phyloP scores from a whole-genome alignment of 2,329 filamentous ascomycete genomes.

The Scedosporium aurantiacum region DNA sequence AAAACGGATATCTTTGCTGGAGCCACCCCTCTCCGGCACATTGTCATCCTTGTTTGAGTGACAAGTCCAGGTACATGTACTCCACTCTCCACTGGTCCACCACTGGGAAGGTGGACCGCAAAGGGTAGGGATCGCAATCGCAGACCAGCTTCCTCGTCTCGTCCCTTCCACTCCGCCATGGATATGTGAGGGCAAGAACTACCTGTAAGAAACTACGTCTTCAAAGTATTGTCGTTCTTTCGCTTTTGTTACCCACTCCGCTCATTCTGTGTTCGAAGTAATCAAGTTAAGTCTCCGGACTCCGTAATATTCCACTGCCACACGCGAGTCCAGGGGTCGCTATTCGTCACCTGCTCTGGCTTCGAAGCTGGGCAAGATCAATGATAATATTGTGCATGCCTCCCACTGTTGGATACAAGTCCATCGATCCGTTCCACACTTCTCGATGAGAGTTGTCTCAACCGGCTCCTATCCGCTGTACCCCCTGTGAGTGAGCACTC shows the following conservation, averaged over 20 bases:
- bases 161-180: not conserved
- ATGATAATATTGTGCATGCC: constrained; percentile 2
- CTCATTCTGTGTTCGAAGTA: not conserved
- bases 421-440: not conserved
- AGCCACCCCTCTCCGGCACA: not conserved
- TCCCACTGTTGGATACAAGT: not conserved
- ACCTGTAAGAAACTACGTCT: not conserved
- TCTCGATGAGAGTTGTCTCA: not conserved
- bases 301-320: not conserved
- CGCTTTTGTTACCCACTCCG: not conserved
- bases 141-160: not conserved
- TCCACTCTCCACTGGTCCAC: not conserved
- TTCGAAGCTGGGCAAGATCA: not conserved
- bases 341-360: not conserved
- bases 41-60: not conserved
- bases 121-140: not conserved
- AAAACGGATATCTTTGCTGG: constrained; percentile 2
- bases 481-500: not conserved
- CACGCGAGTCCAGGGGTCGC: not conserved
- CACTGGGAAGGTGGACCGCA: not conserved
- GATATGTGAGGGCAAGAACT: not conserved
- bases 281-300: not conserved
- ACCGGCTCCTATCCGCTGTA: not conserved
- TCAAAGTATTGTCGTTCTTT: not conserved
- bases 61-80: constrained; percentile 1